Percentiles rank a stretch among this genome's conserved stretches.
Conservation (phyloP, 2,329 filamentous ascomycete species). For the Sphaerulina musiva region DNA sequence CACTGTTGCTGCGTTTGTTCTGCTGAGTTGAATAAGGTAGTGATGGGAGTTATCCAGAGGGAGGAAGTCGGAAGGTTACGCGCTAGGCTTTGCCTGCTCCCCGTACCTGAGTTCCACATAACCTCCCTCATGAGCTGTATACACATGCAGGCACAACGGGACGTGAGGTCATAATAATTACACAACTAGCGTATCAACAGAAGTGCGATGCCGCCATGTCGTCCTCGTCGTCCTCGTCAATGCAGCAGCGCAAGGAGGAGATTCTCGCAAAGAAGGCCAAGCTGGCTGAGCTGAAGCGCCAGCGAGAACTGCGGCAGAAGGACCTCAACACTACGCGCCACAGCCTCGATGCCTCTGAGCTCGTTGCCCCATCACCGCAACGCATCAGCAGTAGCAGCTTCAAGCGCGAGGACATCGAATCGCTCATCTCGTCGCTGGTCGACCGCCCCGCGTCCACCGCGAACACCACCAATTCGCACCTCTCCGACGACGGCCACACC, state of each 20-base stretch:
- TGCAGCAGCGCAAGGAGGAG: slow-evolving; percentile 79
- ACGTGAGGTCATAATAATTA: neutral
- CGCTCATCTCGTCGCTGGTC: slow-evolving; percentile 75
- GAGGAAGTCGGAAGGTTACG: no score
- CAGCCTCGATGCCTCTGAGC: slow-evolving; percentile 62
- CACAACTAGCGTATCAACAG: neutral
- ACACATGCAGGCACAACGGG: neutral
- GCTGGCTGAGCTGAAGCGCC: slow-evolving; percentile 89
- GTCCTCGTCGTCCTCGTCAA: slow-evolving; percentile 26
- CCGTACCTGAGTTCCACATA: no score
- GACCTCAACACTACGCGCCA: slow-evolving; percentile 65
- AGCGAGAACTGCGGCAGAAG: slow-evolving; percentile 74
- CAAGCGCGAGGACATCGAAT: slow-evolving; percentile 71
- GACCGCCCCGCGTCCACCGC: slow-evolving; percentile 48
- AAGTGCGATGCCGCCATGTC: neutral
- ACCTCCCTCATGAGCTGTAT: no score
- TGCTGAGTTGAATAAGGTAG: no score
- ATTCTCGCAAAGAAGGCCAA: slow-evolving; percentile 95
- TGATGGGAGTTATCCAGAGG: no score
- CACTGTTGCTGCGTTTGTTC: neutral
- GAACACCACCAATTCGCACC: slow-evolving; percentile 26
- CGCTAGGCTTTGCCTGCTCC: no score
- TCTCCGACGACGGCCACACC: slow-evolving; percentile 21
- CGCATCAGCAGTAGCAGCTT: slow-evolving; percentile 49
- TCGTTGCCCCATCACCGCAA: slow-evolving; percentile 63